Base-by-base conservation (phyloP, 2,329 filamentous ascomycete species). In the Talaromyces sp. region DNA sequence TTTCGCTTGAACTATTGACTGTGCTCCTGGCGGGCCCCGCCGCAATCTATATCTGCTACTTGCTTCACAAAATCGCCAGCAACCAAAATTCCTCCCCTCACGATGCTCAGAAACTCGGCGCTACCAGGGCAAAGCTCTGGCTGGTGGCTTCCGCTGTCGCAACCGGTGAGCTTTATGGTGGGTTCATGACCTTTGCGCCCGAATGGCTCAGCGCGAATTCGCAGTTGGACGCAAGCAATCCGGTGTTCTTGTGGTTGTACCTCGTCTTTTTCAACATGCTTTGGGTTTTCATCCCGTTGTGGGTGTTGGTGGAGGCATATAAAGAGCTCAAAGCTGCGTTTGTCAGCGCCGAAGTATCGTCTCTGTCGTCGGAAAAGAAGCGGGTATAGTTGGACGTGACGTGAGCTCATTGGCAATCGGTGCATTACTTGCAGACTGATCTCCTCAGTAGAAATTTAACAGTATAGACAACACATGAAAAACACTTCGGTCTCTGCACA, bases 101-200 rank as follows among this genome's bases (percentile, higher is more conserved):
- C 2, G 62, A 60, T 25, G 64, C 67, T 2, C 48, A 65, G 21
- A 62, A 60, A 42, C 72, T 69, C 5, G 71, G 72, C 23, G 40
- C 66, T 4, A 66, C 70, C 21, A 73, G 75, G 65, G 69, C 72
- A 1, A 76, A 75, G 44, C 71, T 81, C 37, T 84, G 82, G 82
- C 83, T 87, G 67, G 82, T 83, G 74, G 84, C 85, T 71, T 76
- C 79, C 23, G 77, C 84, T 14, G 73, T 88, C 46, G 86, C 85
- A 11, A 86, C 84, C n/a, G 85, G 78, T 11, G 86, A 88, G 73
- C 74, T 88, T 48, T 88, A 88, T 74, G 86, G 86, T 5, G 79
- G 76, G 0, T 87, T 83, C 71, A 87, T 88, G 84, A 88, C 86
- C 0, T 88, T 88, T 72, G 82, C 81, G 44, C 86, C 86, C 37